phyloP scores from a whole-genome alignment of 176 grass and related monocot genomes.

The Oryza meyeriana region DNA sequence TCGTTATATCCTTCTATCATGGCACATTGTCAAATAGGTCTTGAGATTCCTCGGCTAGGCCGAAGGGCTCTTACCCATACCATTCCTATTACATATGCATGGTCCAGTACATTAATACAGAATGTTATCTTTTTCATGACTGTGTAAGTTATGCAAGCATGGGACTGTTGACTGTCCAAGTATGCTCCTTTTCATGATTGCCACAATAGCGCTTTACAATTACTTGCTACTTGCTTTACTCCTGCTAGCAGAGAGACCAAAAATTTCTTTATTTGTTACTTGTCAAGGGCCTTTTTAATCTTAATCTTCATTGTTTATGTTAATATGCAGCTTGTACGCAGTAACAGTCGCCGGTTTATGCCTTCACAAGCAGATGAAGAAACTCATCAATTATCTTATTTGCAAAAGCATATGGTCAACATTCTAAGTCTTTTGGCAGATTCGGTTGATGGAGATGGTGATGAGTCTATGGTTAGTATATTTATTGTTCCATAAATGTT shows the following conservation, averaged over 20 bases:
- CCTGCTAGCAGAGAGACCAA: neutral
- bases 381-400: constrained; percentile 89
- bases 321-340: constrained; percentile 75
- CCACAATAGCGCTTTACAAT: neutral
- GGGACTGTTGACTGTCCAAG: neutral
- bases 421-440: constrained; percentile 77
- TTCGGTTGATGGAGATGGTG: constrained; percentile 63
- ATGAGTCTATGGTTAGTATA: constrained; percentile 84
- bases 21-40: neutral
- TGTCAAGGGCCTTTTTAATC: neutral
- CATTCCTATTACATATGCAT: neutral
- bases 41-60: neutral
- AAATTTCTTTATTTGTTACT: constrained; percentile 11
- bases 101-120: neutral
- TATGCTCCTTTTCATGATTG: neutral
- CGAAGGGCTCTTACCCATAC: neutral
- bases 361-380: constrained; percentile 97
- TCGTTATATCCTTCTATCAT: neutral
- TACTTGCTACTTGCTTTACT: constrained; percentile 2
- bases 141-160: neutral
- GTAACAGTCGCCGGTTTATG: constrained; percentile 90
- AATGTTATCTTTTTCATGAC: constrained; percentile 5
- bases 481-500: constrained; percentile 2
- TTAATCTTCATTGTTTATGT: constrained; percentile 30
- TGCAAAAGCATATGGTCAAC: constrained; percentile 93